Evolutionary conservation across 2,329 filamentous ascomycete species (phyloP).

Genomic region (Alternaria sp.): DNA sequence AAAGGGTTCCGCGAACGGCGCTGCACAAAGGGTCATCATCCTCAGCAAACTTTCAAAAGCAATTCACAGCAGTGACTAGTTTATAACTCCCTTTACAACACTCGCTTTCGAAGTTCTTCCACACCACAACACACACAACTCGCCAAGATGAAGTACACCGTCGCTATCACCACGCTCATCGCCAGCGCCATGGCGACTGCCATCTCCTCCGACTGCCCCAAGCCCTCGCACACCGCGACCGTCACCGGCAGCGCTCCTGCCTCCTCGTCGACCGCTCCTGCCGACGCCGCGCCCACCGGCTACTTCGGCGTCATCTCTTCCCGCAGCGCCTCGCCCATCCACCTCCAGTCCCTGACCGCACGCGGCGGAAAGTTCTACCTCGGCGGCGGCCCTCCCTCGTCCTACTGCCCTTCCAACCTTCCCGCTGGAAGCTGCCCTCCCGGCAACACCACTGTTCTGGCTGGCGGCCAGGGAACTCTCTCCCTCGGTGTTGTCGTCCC

Average conservation of each 20-base stretch:
- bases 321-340: conserved; percentile 58
- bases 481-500: conserved; percentile 62
- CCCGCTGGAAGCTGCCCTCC: conserved; percentile 52
- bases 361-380: conserved; percentile 59
- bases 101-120: not conserved
- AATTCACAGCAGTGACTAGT: not conserved
- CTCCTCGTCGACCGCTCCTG: not conserved
- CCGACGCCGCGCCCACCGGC: conserved; percentile 3
- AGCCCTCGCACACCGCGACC: conserved; percentile 36
- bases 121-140: not conserved
- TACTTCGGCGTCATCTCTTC: conserved; percentile 55
- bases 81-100: not conserved
- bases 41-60: not conserved
- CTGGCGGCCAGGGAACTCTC: conserved; percentile 41
- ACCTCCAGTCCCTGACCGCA: conserved; percentile 57
- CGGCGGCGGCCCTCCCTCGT: conserved; percentile 51
- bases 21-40: not conserved
- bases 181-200: conserved; percentile 1
- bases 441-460: conserved; percentile 57
- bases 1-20: not conserved
- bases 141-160: conserved; percentile 44
- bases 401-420: conserved; percentile 57
- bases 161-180: conserved; percentile 16
- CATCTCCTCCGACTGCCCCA: conserved; percentile 3
- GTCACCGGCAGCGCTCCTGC: conserved; percentile 18